Conservation (phyloP, 148 eudicot species). For the Rhododendron griersonianum region DNA sequence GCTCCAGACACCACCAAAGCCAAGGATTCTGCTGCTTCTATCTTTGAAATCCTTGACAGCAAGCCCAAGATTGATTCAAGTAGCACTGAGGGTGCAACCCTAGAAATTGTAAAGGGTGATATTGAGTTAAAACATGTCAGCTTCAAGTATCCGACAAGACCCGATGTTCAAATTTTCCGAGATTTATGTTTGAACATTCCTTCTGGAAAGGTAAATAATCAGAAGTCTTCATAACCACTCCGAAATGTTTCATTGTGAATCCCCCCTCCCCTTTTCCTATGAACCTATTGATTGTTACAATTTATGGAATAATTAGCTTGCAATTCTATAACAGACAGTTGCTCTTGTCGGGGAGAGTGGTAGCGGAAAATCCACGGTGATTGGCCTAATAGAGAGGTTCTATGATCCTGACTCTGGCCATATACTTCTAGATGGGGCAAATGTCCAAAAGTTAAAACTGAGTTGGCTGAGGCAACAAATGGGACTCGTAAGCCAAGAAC, state of each 20-base stretch:
- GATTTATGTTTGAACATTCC: constrained; percentile 71
- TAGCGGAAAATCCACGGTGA: constrained; percentile 75
- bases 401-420: constrained; percentile 64
- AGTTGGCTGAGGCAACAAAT: constrained; percentile 86
- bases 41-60: constrained; percentile 68
- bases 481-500: constrained; percentile 90
- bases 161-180: constrained; percentile 65
- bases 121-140: constrained; percentile 59
- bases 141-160: constrained; percentile 76
- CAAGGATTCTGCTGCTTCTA: constrained; percentile 64
- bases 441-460: constrained; percentile 45
- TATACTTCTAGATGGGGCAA: constrained; percentile 50
- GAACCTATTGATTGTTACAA: not conserved
- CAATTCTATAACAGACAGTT: constrained; percentile 43
- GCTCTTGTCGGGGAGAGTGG: constrained; percentile 94
- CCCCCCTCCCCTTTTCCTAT: not conserved
- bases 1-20: constrained; percentile 66
- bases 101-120: constrained; percentile 47
- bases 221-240: not conserved
- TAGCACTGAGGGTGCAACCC: constrained; percentile 42
- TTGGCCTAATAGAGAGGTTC: constrained; percentile 71
- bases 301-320: not conserved
- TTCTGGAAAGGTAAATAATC: constrained; percentile 55
- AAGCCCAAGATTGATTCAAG: constrained; percentile 70
- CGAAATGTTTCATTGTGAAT: not conserved